Evolutionary conservation across 768 basidiomycete species (phyloP), one percentile per base, ranked within the genome.

Genomic region (Xerocomellus chrysenteron): DNA sequence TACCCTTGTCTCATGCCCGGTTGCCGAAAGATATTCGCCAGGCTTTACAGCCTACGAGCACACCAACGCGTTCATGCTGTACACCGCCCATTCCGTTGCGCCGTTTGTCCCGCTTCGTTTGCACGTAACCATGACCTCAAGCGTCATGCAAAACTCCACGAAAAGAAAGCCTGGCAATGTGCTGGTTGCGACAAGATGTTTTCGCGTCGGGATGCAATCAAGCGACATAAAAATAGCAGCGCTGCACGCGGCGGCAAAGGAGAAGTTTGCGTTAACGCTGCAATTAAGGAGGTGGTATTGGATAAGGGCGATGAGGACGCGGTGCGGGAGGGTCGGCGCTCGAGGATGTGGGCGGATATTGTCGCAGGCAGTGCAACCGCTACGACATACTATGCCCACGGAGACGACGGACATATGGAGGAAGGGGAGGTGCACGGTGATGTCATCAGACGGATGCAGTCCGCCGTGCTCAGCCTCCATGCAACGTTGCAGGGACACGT

Each of bases 41-140:
- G 86, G 12, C 76, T 90, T 13, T 87, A 84, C 69, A 81, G 76
- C 60, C 78, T 92, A 9, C 86, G 89, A 6, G 79, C 82, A 3
- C 90, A 92, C 69, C 83, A 88, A 63, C 84, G 83, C 39, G 69
- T 82, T 32, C 89, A 91, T 62, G 76, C 86, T 4, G 67, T 76
- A 1, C 82, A 86, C 60, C 82, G 88, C 10, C 87, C 88, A 1
- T 87, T 79, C 69, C 79, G 81, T 16, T 90, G 90, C 61, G 72
- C 66, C 2, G 68, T 73, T 4, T 92, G 90, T 56, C 84, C 89
- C 7, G 87, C 87, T 5, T 86, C 87, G 16, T 92, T 92, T 70
- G 83, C 85, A 4, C 81, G 90, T 47, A 88, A 87, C 58, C 89
- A 91, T 60, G 90, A 91, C 68, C 77, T 90, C 46, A 90, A 88